Percentiles rank a stretch among this genome's conserved stretches.
Evolutionary conservation across 352 stramenopile species (phyloP).

Genomic region (Globisporangium okanoganense): DNA sequence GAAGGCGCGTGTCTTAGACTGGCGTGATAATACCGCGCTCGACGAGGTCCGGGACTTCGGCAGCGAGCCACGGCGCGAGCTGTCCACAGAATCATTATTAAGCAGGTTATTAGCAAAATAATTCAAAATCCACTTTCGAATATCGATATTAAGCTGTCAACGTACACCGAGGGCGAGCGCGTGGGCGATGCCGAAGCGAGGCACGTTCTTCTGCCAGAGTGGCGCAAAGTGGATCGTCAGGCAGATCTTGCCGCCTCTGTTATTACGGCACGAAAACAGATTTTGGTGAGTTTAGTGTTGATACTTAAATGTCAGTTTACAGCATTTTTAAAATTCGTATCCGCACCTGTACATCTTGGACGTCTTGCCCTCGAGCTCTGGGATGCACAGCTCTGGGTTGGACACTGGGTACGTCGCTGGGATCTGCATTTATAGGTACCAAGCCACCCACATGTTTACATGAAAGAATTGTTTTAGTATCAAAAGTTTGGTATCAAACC

Average conservation of each 20-base stretch:
- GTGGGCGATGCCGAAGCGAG: slow-evolving; percentile 83
- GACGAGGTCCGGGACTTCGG: slow-evolving; percentile 83
- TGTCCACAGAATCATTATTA: slow-evolving; percentile 17
- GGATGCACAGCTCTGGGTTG: slow-evolving; percentile 81
- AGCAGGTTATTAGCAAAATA: background rate
- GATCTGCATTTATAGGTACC: slow-evolving; percentile 28
- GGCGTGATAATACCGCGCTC: slow-evolving; percentile 72
- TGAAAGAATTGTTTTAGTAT: background rate
- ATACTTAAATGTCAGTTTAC: background rate
- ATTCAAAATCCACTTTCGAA: no score
- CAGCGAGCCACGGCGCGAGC: slow-evolving; percentile 84
- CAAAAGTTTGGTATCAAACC: background rate
- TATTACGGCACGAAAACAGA: background rate
- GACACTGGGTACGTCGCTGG: slow-evolving; percentile 79
- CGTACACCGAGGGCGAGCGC: slow-evolving; percentile 78
- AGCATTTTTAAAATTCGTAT: background rate
- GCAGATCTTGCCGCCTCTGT: slow-evolving; percentile 83
- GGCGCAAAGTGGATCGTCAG: slow-evolving; percentile 87
- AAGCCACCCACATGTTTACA: no score
- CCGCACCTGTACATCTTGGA: slow-evolving; percentile 87
- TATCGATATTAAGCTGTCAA: background rate
- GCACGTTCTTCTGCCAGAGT: slow-evolving; percentile 88
- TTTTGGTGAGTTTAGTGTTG: background rate
- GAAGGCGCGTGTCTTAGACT: slow-evolving; percentile 29
- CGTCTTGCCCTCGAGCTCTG: slow-evolving; percentile 87